Evolutionary conservation across 768 basidiomycete genomes (phyloP), one percentile per base, ranked within the genome.

Genomic region (Grammothele lineata): DNA sequence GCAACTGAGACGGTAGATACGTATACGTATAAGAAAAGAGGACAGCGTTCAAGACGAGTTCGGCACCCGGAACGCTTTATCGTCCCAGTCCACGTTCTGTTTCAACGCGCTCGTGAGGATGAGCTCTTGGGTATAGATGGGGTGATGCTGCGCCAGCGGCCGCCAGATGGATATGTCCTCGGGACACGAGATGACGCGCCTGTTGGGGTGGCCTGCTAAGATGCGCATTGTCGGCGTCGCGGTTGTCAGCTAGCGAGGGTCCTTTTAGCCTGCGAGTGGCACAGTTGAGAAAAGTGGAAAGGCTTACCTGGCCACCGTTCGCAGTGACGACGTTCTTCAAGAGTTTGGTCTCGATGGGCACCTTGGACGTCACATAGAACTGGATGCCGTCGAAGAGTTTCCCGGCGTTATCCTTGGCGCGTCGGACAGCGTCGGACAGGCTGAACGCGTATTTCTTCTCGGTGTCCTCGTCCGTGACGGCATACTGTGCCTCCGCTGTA

Each of bases 331-430:
- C 80, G 38, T 78, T 80, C 67, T 79, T 84, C 45, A 93, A 64
- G 27, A 88, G 59, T 55, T 78, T 78, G 35, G 63, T 58, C 39
- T 83, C 81, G 1, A 84, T 69, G 0, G 70, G 59, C 1, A 90
- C 80, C 50, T 75, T 81, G 0, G 76, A 72, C 0, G 89, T 92
- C 40, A 91, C 64, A 54, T 90, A 92, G 66, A 94, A 90, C 0
- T 72, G 78, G 63, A 76, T 77, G 15, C 77, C 77, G 2, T 71
- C 67, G 48, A 94, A 80, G 0, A 92, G 60, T 48, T 73, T 78
- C 7, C 78, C 78, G 14, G 69, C 60, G 12, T 65, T 62, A 22
- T 70, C 60, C 58, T 76, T 76, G 0, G 89, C 85, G 3, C 83
- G 72, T 17, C 63, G 60, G 12, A 92, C 65, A 0, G 84, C 79